Conservation (phyloP, 2,329 filamentous ascomycete species). For the Nannizzia gypsea region DNA sequence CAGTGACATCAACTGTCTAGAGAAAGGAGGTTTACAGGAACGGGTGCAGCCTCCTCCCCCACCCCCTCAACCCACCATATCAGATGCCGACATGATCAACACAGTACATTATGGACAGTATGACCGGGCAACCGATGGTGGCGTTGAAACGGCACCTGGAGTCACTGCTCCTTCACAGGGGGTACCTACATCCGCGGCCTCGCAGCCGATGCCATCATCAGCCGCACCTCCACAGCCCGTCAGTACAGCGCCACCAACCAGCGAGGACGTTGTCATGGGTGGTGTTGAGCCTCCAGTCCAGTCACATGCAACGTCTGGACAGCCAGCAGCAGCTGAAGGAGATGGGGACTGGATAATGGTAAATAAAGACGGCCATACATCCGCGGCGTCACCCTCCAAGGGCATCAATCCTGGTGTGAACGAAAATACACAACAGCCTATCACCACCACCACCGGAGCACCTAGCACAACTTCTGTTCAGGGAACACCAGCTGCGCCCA, state of each 20-base stretch:
- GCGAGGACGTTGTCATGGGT: conserved; percentile 44
- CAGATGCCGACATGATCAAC: neutral
- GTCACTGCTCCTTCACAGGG: neutral
- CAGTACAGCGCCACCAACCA: conserved; percentile 9
- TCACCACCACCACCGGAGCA: neutral
- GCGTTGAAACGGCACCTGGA: neutral
- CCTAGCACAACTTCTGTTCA: neutral
- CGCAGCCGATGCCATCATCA: neutral
- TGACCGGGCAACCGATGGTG: neutral
- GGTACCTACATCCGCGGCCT: neutral
- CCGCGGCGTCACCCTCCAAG: conserved; percentile 17
- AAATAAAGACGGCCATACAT: conserved; percentile 45
- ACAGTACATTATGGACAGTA: neutral
- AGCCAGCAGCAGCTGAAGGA: conserved; percentile 41
- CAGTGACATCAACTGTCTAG: conserved; percentile 55
- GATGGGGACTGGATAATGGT: conserved; percentile 64
- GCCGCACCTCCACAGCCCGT: conserved; percentile 10
- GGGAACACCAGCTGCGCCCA: conserved; percentile 30
- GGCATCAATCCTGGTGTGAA: neutral
- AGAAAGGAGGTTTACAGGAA: conserved; percentile 65
- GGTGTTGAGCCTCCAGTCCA: conserved; percentile 27
- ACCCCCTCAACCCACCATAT: neutral
- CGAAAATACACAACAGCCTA: conserved; percentile 7
- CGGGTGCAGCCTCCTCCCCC: conserved; percentile 23
- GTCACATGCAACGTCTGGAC: conserved; percentile 29